Base-by-base conservation (phyloP, 1,284 basidiomycete species). In the Grifola frondosa region DNA sequence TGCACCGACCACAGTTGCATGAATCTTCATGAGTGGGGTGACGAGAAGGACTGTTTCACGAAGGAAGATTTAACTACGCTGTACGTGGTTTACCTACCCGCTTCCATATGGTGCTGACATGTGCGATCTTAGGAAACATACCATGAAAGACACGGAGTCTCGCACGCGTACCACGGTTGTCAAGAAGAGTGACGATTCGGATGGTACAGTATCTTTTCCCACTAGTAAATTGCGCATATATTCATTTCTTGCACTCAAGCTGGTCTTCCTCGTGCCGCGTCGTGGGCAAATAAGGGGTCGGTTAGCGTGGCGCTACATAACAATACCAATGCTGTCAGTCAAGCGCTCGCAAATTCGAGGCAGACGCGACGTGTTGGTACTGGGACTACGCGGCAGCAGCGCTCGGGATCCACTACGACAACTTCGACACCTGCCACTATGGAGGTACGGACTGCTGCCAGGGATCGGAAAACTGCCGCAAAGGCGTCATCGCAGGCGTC, bases 21-120 rank as follows among this genome's bases (percentile, higher is more conserved):
- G 79, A 91, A 92, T 63, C 69, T 97, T 41, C 97, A 99, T 64
- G 97, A 99, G 64, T 96, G 94, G 84, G 96, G 95, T 16, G 97
- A 98, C 57, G 96, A 99, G 65, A 91, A 92, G 45, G 97, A 99
- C 66, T 94, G 90, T 56, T 97, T 94, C 62, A 94, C 87, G 8
- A 93, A 93, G 67, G 91, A 95, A 62, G 91, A 97, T 65, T 71
- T 95, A 44, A 87, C 91, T 24, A 93, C 89, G 3, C 66, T 95
- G 88, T 92, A 62, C 39, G 88, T 78, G 37, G 32, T 51, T 43
- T 35, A 41, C 25, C 46, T 45, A 30, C 34, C 30, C 33, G 16
- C 12, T 15, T 24, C 37, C 10, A 33, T 30, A 34, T 26, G 39
- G 15, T 29, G 24, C 53, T 63, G 23, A 63, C 52, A 50, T 48